phyloP scores from a whole-genome alignment of 805 yeast genomes.

The Teunomyces barrocoloradensis region DNA sequence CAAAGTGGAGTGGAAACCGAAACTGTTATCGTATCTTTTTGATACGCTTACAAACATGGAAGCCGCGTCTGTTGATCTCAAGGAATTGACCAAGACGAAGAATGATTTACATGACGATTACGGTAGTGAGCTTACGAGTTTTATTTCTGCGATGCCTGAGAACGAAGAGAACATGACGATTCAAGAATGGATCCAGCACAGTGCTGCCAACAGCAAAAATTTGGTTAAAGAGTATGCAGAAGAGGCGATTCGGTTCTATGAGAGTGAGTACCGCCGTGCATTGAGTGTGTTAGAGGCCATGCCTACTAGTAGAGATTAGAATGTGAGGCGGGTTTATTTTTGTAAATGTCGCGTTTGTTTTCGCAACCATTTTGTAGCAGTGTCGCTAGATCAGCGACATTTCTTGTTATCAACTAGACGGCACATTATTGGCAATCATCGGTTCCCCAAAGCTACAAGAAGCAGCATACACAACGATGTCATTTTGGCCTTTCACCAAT shows the following conservation, averaged over 20 bases:
- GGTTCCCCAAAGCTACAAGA: neutral
- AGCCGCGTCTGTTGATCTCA: constrained; percentile 34
- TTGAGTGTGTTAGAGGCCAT: constrained; percentile 37
- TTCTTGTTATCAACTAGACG: constrained; percentile 1
- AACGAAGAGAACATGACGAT: constrained; percentile 67
- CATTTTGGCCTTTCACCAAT: constrained; percentile 46
- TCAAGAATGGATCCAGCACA: constrained; percentile 62
- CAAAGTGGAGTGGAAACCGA: constrained; percentile 10
- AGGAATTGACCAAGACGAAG: constrained; percentile 30
- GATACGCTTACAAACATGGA: constrained; percentile 27
- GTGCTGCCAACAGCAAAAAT: constrained; percentile 52
- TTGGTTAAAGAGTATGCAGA: constrained; percentile 47
- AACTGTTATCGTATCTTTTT: constrained; percentile 9
- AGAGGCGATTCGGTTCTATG: constrained; percentile 47
- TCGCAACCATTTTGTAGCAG: neutral
- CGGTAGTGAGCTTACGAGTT: constrained; percentile 63
- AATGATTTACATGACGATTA: constrained; percentile 55
- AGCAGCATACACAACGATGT: constrained; percentile 23
- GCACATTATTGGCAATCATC: constrained; percentile 3
- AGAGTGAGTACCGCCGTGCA: constrained; percentile 50
- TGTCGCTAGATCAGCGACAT: constrained; percentile 2
- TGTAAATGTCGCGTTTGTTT: neutral
- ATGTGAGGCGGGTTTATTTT: neutral
- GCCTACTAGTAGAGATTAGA: constrained; percentile 21
- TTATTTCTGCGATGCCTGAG: constrained; percentile 67